A percentile compares a stretch with the other conserved stretches of the same genome.
Evolutionary conservation across 768 basidiomycete genomes (phyloP).

Genomic region (Gyrodon lividus): DNA sequence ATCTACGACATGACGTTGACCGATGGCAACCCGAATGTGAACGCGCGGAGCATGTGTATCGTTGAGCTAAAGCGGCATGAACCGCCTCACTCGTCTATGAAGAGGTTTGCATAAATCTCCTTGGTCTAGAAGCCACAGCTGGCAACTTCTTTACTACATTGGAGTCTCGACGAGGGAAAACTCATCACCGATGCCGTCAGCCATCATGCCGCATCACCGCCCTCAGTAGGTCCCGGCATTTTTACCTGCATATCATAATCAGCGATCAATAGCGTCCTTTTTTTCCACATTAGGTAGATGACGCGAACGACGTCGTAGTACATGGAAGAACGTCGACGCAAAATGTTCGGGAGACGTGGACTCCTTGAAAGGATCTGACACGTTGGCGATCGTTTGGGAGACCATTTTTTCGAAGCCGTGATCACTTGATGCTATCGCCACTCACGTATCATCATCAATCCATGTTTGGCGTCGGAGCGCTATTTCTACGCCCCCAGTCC

Average conservation of each 20-base stretch:
- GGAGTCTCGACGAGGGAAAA: slow-evolving; percentile 3
- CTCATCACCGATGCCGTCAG: slow-evolving; percentile 7
- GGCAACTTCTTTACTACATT: slow-evolving; percentile 9
- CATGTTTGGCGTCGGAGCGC: neutral
- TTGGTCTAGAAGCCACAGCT: slow-evolving; percentile 12
- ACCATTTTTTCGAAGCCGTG: neutral
- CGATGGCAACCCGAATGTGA: no score
- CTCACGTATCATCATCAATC: neutral
- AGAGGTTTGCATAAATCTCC: slow-evolving; percentile 22
- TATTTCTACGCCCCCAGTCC: neutral
- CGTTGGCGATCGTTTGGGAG: neutral
- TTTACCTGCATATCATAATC: neutral
- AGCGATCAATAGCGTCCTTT: neutral
- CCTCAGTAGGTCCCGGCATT: neutral
- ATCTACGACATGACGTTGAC: slow-evolving; percentile 11
- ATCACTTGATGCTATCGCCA: neutral
- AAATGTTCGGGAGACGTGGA: neutral
- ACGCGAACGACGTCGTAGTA: neutral
- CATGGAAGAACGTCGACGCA: neutral
- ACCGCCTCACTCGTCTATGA: slow-evolving; percentile 19
- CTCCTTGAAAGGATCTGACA: neutral
- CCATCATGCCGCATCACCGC: neutral
- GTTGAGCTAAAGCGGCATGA: neutral
- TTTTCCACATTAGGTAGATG: neutral
- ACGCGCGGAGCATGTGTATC: neutral